A percentile compares a stretch with the other conserved stretches of the same genome.
phyloP scores from a whole-genome alignment of 1,139 yeast genomes.

The Blastobotrys ciferrii region DNA sequence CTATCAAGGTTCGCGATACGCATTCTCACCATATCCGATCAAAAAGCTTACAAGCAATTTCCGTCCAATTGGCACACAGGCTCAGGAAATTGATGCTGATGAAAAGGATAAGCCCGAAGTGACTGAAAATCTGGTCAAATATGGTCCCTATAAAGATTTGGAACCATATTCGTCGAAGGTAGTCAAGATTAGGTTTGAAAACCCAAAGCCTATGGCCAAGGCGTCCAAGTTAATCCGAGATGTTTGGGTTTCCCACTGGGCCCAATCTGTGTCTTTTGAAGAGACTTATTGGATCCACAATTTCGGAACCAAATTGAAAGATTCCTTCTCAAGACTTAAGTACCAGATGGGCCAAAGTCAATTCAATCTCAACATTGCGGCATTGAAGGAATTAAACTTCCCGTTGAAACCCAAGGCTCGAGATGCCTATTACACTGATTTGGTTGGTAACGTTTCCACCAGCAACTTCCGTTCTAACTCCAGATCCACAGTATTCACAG shows the following conservation, averaged over 20 bases:
- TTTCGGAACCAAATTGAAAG: slow-evolving; percentile 63
- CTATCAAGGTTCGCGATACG: slow-evolving; percentile 54
- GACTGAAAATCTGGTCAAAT: slow-evolving; percentile 47
- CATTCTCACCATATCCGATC: slow-evolving; percentile 65
- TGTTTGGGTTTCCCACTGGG: slow-evolving; percentile 82
- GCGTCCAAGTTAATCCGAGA: slow-evolving; percentile 66
- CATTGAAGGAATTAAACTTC: slow-evolving; percentile 45
- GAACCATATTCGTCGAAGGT: slow-evolving; percentile 50
- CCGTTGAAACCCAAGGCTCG: slow-evolving; percentile 53
- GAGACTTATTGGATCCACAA: slow-evolving; percentile 84
- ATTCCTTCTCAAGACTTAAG: slow-evolving; percentile 71
- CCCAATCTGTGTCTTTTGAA: slow-evolving; percentile 61
- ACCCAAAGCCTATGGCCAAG: slow-evolving; percentile 62
- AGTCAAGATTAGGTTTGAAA: slow-evolving; percentile 60
- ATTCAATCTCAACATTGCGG: slow-evolving; percentile 36
- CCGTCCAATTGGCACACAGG: slow-evolving; percentile 23
- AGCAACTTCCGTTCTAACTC: slow-evolving; percentile 46
- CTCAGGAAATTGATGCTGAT: slow-evolving; percentile 26
- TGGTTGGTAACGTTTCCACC: slow-evolving; percentile 94
- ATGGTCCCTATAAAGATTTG: slow-evolving; percentile 54
- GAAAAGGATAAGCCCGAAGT: slow-evolving; percentile 20
- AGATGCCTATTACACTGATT: slow-evolving; percentile 77
- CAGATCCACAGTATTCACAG: slow-evolving; percentile 47
- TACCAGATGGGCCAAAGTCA: slow-evolving; percentile 51
- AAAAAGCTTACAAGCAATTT: slow-evolving; percentile 49